A percentile compares a stretch with the other conserved stretches of the same genome.
Evolutionary conservation across 257 asterid genomes (phyloP).

Genomic region (Lavandula angustifolia): DNA sequence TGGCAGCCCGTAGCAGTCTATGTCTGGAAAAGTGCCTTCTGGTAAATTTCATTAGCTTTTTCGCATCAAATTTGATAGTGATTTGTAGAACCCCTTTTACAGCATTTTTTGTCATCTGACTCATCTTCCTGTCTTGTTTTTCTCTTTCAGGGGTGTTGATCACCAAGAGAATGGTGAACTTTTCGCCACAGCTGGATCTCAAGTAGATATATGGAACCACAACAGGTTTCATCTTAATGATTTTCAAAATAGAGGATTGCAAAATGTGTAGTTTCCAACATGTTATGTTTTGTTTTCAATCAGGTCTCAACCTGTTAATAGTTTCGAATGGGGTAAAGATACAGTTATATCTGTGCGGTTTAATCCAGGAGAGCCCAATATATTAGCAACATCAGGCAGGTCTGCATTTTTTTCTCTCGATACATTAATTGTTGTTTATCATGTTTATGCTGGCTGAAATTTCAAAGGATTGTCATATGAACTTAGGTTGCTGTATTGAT

Average conservation of each 20-base stretch:
- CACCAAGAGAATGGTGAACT: constrained; percentile 87
- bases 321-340: constrained; percentile 79
- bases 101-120: neutral
- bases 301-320: constrained; percentile 93
- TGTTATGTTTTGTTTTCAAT: constrained; percentile 32
- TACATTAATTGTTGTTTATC: constrained; percentile 7
- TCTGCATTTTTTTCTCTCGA: constrained; percentile 26
- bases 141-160: constrained; percentile 78
- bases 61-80: neutral
- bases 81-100: constrained; percentile 2
- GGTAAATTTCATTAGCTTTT: constrained; percentile 48
- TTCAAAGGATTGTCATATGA: constrained; percentile 17
- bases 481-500: constrained; percentile 20
- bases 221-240: constrained; percentile 55
- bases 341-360: constrained; percentile 78
- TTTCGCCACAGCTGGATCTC: constrained; percentile 98
- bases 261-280: constrained; percentile 21
- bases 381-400: constrained; percentile 91
- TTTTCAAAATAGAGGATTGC: neutral
- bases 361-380: constrained; percentile 90
- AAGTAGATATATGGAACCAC: constrained; percentile 95
- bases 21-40: constrained; percentile 78
- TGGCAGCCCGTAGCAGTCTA: constrained; percentile 74
- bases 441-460: constrained; percentile 14
- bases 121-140: neutral